A percentile compares a stretch with the other conserved stretches of the same genome.
Conservation (phyloP, 2,329 filamentous ascomycete species). For the Sporothrix schenckii region DNA sequence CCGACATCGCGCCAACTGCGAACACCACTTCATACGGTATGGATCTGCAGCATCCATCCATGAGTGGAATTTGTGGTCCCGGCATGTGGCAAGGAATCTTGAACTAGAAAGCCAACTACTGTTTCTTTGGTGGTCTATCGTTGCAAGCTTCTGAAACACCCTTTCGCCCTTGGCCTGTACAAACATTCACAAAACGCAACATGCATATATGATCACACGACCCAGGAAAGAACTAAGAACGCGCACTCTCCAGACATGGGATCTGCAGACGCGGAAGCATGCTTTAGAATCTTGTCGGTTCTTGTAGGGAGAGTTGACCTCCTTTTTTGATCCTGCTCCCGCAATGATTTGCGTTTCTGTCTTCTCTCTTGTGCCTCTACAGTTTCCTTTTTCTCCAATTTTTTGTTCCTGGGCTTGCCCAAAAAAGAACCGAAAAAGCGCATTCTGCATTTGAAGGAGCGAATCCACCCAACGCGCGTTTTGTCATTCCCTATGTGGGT, state of each 20-base stretch:
- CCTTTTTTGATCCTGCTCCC: constrained; percentile 34
- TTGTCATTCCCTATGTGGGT: constrained; percentile 20
- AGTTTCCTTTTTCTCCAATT: constrained; percentile 27
- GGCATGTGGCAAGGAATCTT: constrained; percentile 71
- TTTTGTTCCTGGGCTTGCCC: constrained; percentile 28
- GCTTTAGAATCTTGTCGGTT: constrained; percentile 9
- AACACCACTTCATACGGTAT: constrained; percentile 36
- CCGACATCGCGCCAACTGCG: constrained; percentile 14
- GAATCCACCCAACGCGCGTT: constrained; percentile 27
- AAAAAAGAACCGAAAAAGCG: constrained; percentile 24
- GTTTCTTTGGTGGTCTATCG: constrained; percentile 24
- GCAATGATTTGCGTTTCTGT: constrained; percentile 19
- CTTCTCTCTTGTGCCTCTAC: constrained; percentile 18
- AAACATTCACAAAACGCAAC: constrained; percentile 19
- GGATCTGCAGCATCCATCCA: constrained; percentile 52
- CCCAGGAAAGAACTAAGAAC: background rate
- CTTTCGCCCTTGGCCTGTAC: background rate
- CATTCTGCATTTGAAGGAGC: constrained; percentile 31
- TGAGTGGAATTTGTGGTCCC: constrained; percentile 57
- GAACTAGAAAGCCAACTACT: constrained; percentile 47
- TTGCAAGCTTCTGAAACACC: background rate
- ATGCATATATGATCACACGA: background rate
- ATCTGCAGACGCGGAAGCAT: constrained; percentile 7
- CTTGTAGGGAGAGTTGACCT: background rate
- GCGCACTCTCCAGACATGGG: background rate